A percentile compares a stretch with the other conserved stretches of the same genome.
Conservation (phyloP, 495 filamentous ascomycete species). For the Penicillium cinerascens region DNA sequence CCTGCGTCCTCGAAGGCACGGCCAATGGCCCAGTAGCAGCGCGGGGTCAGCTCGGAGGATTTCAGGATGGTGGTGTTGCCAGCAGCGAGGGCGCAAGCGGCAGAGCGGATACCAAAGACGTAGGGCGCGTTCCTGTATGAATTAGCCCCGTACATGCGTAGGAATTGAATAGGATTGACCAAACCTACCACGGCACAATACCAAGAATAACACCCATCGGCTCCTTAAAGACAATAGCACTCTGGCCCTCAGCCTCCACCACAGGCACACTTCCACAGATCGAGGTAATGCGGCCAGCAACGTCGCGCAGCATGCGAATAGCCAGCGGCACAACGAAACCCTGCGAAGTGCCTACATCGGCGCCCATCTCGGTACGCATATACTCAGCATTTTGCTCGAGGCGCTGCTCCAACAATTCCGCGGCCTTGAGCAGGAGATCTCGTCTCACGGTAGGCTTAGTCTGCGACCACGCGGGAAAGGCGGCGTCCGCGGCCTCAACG, state of each 20-base stretch:
- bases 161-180: background rate
- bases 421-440: constrained; percentile 70
- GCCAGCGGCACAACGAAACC: constrained; percentile 58
- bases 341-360: constrained; percentile 40
- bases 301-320: constrained; percentile 62
- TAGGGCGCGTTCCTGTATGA: constrained; percentile 60
- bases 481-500: constrained; percentile 61
- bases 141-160: background rate
- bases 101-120: constrained; percentile 61
- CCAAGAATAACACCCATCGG: constrained; percentile 77
- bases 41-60: constrained; percentile 69
- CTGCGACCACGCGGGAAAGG: constrained; percentile 68
- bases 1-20: constrained; percentile 70
- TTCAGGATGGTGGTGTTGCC: constrained; percentile 78
- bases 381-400: constrained; percentile 56
- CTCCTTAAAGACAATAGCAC: constrained; percentile 69
- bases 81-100: constrained; percentile 73
- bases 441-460: constrained; percentile 61
- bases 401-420: constrained; percentile 61
- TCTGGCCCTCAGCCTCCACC: constrained; percentile 49
- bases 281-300: constrained; percentile 62
- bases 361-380: constrained; percentile 72
- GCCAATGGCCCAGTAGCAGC: constrained; percentile 67
- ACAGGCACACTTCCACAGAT: constrained; percentile 64
- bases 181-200: constrained; percentile 75